Conservation (phyloP, 768 basidiomycete genomes). For the Panaeolus papilionaceus region DNA sequence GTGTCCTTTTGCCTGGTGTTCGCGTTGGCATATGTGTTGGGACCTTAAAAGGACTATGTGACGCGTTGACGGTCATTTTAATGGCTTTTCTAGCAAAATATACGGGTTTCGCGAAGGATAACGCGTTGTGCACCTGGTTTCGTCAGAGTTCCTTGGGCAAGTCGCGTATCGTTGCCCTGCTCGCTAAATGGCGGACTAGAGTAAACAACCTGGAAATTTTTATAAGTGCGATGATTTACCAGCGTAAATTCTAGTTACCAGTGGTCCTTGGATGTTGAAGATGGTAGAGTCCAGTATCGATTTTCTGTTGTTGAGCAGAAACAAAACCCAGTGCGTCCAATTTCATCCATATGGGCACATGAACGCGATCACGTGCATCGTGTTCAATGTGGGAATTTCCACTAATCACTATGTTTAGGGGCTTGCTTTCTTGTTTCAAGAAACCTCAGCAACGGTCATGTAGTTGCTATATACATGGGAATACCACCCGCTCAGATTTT, state of each 20-base stretch:
- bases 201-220: neutral
- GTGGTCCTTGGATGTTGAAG: neutral
- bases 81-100: neutral
- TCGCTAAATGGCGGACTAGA: neutral
- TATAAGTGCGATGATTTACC: neutral
- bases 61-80: neutral
- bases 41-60: neutral
- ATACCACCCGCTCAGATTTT: neutral
- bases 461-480: no score
- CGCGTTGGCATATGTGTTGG: neutral
- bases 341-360: neutral
- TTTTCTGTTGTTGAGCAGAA: conserved; percentile 10
- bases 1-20: neutral
- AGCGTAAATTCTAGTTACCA: neutral
- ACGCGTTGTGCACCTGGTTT: neutral
- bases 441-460: no score
- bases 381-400: conserved; percentile 4
- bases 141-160: neutral
- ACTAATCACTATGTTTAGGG: neutral
- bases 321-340: neutral
- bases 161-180: neutral
- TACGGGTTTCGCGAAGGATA: neutral
- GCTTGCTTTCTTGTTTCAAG: neutral
- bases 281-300: neutral
- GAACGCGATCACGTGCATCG: conserved; percentile 16